Evolutionary conservation across 2,329 filamentous ascomycete genomes (phyloP).

Genomic region (Rhinocladiella mackenziei): DNA sequence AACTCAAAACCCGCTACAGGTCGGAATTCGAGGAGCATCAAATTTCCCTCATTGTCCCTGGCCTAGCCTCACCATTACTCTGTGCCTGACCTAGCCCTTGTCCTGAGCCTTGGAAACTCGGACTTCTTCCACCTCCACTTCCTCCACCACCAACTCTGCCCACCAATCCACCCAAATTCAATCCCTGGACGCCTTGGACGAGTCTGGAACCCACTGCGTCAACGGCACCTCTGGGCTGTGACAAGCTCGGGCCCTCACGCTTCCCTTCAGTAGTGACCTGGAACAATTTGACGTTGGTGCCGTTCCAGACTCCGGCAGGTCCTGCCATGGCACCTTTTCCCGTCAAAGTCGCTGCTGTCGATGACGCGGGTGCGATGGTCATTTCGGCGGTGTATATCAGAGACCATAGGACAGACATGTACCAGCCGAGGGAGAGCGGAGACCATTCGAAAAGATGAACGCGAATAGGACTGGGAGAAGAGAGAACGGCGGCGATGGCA

Average conservation of each 20-base stretch:
- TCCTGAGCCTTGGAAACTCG: neutral
- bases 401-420: slow-evolving; percentile 89
- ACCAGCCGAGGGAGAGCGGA: slow-evolving; percentile 85
- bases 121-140: neutral
- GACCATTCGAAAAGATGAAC: slow-evolving; percentile 96
- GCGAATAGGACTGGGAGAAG: slow-evolving; percentile 66
- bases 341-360: slow-evolving; percentile 27
- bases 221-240: slow-evolving; percentile 82
- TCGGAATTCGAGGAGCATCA: too few relatives aligned
- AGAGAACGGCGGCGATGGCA: slow-evolving; percentile 62
- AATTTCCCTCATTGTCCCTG: neutral
- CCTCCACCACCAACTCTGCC: slow-evolving; percentile 19
- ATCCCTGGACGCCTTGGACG: slow-evolving; percentile 76
- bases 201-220: slow-evolving; percentile 90
- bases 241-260: slow-evolving; percentile 71
- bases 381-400: slow-evolving; percentile 90
- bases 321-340: slow-evolving; percentile 58
- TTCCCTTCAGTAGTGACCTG: slow-evolving; percentile 75
- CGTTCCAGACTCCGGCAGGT: slow-evolving; percentile 90
- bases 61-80: neutral
- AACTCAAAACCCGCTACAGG: too few relatives aligned
- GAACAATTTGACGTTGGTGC: slow-evolving; percentile 83
- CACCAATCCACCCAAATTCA: slow-evolving; percentile 61
- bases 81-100: slow-evolving; percentile 20
- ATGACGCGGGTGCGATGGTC: slow-evolving; percentile 52